These are phyloP conservation scores for Phytophthora palmivora DNA, from an alignment of 352 stramenopile genomes.

Conservation along the genomic window DNA sequence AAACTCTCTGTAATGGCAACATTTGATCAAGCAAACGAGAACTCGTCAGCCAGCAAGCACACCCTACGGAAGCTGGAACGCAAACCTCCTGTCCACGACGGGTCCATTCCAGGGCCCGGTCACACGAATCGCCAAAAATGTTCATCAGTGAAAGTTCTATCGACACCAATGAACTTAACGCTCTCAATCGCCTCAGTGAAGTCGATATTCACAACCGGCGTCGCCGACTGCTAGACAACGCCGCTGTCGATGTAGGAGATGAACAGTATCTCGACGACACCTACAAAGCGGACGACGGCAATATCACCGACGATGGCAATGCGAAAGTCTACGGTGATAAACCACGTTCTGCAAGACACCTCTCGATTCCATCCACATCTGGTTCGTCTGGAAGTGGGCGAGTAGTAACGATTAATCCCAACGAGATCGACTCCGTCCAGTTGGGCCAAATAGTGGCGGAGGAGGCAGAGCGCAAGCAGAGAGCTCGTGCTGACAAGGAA, in stretches of 20 bases:
- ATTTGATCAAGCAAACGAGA: neutral
- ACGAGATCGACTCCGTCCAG: conserved; percentile 45
- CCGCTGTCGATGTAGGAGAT: conserved; percentile 51
- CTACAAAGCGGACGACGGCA: conserved; percentile 6
- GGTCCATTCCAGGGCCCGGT: neutral
- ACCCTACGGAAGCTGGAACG: conserved; percentile 6
- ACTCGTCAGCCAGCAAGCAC: neutral
- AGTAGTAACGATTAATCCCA: conserved; percentile 53
- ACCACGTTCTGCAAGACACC: conserved; percentile 33
- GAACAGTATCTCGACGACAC: conserved; percentile 56
- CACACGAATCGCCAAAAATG: conserved; percentile 1
- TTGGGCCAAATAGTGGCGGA: conserved; percentile 48
- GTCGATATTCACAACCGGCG: conserved; percentile 33
- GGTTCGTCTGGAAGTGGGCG: conserved; percentile 40
- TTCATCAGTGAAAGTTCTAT: conserved; percentile 64
- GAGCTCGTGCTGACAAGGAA: conserved; percentile 51
- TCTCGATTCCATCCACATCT: conserved; percentile 32
- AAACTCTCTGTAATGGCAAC: conserved; percentile 20
- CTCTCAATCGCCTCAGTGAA: conserved; percentile 50
- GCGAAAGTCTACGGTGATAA: conserved; percentile 11
- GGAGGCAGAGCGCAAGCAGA: conserved; percentile 51
- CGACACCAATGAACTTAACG: conserved; percentile 38
- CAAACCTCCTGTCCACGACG: conserved; percentile 13
- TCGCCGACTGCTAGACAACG: conserved; percentile 63
- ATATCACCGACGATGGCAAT: conserved; percentile 20